A percentile compares a stretch with the other conserved stretches of the same genome.
phyloP scores from a whole-genome alignment of 225 moss, liverwort and hornwort genomes.

The Takakia lepidozioides region DNA sequence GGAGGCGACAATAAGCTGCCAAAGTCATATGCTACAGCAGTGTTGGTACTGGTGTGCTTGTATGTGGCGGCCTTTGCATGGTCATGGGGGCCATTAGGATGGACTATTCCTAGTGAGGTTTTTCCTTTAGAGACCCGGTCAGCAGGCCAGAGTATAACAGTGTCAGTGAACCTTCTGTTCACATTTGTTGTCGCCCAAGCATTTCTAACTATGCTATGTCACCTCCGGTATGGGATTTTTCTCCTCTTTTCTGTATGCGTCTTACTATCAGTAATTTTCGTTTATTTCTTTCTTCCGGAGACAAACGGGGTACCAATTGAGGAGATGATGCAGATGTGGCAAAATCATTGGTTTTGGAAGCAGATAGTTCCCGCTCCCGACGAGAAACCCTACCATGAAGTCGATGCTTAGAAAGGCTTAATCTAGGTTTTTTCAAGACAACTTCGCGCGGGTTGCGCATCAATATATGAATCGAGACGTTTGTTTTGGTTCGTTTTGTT shows the following conservation, averaged over 20 bases:
- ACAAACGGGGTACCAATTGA: constrained; percentile 12
- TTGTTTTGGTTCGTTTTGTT: no score
- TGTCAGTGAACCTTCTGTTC: constrained; percentile 9
- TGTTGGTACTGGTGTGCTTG: constrained; percentile 12
- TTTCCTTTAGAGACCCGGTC: constrained; percentile 22
- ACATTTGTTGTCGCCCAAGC: constrained; percentile 8
- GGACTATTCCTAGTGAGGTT: constrained; percentile 17
- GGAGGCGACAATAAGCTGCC: constrained; percentile 4
- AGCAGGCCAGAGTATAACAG: constrained; percentile 8
- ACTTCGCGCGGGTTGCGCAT: no score
- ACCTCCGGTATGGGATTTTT: constrained; percentile 11
- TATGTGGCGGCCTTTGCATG: constrained; percentile 15
- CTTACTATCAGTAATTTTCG: constrained; percentile 11
- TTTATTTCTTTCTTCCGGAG: constrained; percentile 16
- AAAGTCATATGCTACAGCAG: not conserved
- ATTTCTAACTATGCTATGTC: constrained; percentile 13
- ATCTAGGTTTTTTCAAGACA: no score
- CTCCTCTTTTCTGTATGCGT: constrained; percentile 21
- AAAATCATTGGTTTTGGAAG: constrained; percentile 26
- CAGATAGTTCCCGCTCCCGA: no score
- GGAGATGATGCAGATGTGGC: constrained; percentile 10
- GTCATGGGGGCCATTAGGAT: constrained; percentile 23
- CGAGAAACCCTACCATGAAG: no score
- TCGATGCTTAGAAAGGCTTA: no score
- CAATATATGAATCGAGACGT: no score